Conservation (phyloP, 768 basidiomycete genomes). For the Boletus subcaerulescens region DNA sequence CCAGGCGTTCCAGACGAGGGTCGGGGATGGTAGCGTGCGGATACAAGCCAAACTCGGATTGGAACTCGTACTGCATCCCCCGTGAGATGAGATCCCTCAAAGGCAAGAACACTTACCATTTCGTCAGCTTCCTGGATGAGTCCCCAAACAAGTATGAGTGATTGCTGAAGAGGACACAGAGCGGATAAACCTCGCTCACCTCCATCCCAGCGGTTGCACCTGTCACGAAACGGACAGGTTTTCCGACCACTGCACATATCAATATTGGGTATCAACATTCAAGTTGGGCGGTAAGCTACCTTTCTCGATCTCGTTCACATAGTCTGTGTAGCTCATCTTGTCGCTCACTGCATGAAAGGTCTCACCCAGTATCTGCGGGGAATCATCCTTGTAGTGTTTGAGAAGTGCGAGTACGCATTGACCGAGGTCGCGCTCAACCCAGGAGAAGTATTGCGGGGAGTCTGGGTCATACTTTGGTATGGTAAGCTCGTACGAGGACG, state of each 20-base stretch:
- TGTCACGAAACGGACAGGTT: conserved; percentile 25
- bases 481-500: conserved; percentile 16
- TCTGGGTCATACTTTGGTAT: conserved; percentile 18
- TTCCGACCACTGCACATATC: conserved; percentile 19
- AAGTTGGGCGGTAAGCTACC: conserved; percentile 1
- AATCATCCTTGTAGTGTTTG: conserved; percentile 22
- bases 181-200: conserved; percentile 2
- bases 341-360: conserved; percentile 27
- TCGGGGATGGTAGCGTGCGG: conserved; percentile 21
- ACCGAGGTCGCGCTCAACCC: conserved; percentile 25
- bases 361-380: conserved; percentile 15
- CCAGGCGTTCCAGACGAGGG: conserved; percentile 25
- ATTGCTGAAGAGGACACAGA: not conserved
- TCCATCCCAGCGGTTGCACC: conserved; percentile 13
- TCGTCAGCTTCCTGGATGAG: conserved; percentile 19
- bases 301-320: conserved; percentile 12
- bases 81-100: not conserved
- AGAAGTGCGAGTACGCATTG: conserved; percentile 21
- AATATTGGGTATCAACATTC: not conserved
- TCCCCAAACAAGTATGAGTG: not conserved
- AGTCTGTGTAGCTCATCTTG: conserved; percentile 17
- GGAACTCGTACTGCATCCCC: conserved; percentile 18
- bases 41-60: conserved; percentile 27
- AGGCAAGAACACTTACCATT: conserved; percentile 18
- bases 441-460: conserved; percentile 19